Percentiles rank a stretch among this genome's conserved stretches.
Conservation (phyloP, 352 stramenopile genomes). For the Globisporangium nagaii region DNA sequence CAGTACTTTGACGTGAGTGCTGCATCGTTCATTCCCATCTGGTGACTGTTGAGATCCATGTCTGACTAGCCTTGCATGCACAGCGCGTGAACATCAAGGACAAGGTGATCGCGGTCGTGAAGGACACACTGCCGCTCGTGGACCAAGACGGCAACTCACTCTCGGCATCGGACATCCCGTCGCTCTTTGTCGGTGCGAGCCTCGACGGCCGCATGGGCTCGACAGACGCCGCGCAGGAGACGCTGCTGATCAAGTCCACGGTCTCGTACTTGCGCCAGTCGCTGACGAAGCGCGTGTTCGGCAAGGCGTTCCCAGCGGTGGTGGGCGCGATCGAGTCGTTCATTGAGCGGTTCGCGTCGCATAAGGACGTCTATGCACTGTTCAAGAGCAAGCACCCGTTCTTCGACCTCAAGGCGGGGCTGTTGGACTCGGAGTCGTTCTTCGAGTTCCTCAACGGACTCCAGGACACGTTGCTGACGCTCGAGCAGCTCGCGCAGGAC, state of each 20-base stretch:
- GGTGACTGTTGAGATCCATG: not conserved
- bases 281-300: slow-evolving; percentile 48
- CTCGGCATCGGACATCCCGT: slow-evolving; percentile 39
- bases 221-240: slow-evolving; percentile 36
- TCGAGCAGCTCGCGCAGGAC: slow-evolving; percentile 57
- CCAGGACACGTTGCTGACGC: slow-evolving; percentile 27
- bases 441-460: slow-evolving; percentile 60
- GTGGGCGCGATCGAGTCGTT: slow-evolving; percentile 52
- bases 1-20: slow-evolving; percentile 46
- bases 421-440: slow-evolving; percentile 31
- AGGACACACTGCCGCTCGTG: slow-evolving; percentile 42
- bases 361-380: slow-evolving; percentile 23
- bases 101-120: slow-evolving; percentile 63
- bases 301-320: slow-evolving; percentile 43
- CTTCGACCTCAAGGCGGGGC: slow-evolving; percentile 28
- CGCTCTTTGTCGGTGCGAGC: slow-evolving; percentile 40
- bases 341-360: slow-evolving; percentile 30
- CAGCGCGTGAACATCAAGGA: slow-evolving; percentile 61
- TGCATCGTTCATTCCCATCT: not conserved
- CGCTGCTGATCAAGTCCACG: slow-evolving; percentile 47
- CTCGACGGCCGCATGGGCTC: slow-evolving; percentile 47
- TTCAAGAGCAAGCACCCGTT: slow-evolving; percentile 50
- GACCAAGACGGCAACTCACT: slow-evolving; percentile 20
- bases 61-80: not conserved
- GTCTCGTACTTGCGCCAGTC: slow-evolving; percentile 48